phyloP scores from a whole-genome alignment of 1,284 basidiomycete genomes.

The Moesziomyces antarcticus region DNA sequence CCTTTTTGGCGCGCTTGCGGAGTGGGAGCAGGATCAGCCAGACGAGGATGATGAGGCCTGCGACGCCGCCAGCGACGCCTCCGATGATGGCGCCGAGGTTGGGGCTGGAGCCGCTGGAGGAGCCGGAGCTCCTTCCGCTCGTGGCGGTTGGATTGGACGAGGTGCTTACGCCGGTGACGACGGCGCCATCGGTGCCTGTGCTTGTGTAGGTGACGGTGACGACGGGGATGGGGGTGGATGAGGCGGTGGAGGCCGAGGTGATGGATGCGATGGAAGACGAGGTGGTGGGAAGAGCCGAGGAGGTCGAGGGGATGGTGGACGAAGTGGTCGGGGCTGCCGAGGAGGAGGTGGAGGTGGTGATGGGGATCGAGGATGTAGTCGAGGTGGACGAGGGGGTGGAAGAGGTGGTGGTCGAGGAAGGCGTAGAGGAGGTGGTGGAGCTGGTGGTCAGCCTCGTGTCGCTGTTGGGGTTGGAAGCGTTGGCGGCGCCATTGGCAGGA shows the following conservation, averaged over 20 bases:
- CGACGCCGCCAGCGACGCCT: slow-evolving; percentile 54
- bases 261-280: slow-evolving; percentile 3
- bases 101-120: slow-evolving; percentile 21
- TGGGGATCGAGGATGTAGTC: slow-evolving; percentile 9
- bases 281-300: slow-evolving; percentile 7
- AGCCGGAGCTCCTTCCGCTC: slow-evolving; percentile 2
- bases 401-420: slow-evolving; percentile 18
- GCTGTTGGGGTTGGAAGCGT: background rate
- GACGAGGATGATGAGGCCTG: slow-evolving; percentile 48
- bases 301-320: slow-evolving; percentile 15
- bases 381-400: slow-evolving; percentile 9
- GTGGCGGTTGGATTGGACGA: slow-evolving; percentile 26
- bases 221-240: slow-evolving; percentile 22
- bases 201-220: slow-evolving; percentile 39
- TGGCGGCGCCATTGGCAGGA: background rate
- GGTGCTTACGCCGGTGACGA: slow-evolving; percentile 31
- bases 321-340: slow-evolving; percentile 8
- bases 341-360: slow-evolving; percentile 15
- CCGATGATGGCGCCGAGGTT: slow-evolving; percentile 58
- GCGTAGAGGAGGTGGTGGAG: slow-evolving; percentile 4
- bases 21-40: slow-evolving; percentile 55
- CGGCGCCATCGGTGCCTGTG: slow-evolving; percentile 20
- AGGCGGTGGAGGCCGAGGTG: slow-evolving; percentile 5
- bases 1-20: slow-evolving; percentile 44
- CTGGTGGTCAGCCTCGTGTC: slow-evolving; percentile 5